Conservation (phyloP, 768 basidiomycete genomes). For the Lyophyllum decastes region DNA sequence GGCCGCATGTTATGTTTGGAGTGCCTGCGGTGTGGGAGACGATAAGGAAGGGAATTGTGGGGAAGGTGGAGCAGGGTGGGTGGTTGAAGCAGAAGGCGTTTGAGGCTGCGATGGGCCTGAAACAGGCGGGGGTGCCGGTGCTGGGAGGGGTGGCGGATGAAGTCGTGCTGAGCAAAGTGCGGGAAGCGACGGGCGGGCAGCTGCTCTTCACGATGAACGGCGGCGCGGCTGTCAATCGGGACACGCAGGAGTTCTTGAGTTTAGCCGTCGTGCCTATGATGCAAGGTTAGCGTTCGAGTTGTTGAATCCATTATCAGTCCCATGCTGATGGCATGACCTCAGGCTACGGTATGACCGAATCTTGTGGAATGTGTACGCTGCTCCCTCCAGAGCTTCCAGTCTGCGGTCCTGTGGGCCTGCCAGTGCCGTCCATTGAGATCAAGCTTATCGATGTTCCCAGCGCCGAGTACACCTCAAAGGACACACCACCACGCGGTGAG, state of each 20-base stretch:
- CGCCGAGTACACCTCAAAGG: conserved; percentile 79
- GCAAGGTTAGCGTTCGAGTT: conserved; percentile 64
- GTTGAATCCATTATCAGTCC: not conserved
- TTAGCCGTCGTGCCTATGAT: conserved; percentile 81
- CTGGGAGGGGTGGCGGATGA: conserved; percentile 69
- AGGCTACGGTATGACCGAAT: conserved; percentile 97
- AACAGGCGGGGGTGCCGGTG: conserved; percentile 69
- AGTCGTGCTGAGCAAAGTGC: conserved; percentile 75
- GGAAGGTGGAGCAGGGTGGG: conserved; percentile 74
- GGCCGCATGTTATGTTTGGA: conserved; percentile 86
- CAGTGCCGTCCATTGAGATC: conserved; percentile 88
- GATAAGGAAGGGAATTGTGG: conserved; percentile 91
- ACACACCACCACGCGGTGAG: conserved; percentile 79
- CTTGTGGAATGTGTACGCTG: conserved; percentile 87
- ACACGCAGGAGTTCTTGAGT: conserved; percentile 90
- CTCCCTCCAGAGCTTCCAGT: conserved; percentile 82
- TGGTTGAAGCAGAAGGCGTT: conserved; percentile 74
- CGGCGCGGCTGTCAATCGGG: conserved; percentile 81
- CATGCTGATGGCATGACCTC: not conserved
- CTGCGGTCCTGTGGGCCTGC: conserved; percentile 80
- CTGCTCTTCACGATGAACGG: conserved; percentile 81
- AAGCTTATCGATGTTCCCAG: conserved; percentile 84
- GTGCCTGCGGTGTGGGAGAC: conserved; percentile 98
- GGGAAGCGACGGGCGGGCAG: conserved; percentile 83
- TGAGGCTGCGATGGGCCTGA: conserved; percentile 72